Percentiles rank a stretch among this genome's conserved stretches.
Conservation (phyloP, 352 stramenopile genomes). For the Globisporangium acanthophoron region DNA sequence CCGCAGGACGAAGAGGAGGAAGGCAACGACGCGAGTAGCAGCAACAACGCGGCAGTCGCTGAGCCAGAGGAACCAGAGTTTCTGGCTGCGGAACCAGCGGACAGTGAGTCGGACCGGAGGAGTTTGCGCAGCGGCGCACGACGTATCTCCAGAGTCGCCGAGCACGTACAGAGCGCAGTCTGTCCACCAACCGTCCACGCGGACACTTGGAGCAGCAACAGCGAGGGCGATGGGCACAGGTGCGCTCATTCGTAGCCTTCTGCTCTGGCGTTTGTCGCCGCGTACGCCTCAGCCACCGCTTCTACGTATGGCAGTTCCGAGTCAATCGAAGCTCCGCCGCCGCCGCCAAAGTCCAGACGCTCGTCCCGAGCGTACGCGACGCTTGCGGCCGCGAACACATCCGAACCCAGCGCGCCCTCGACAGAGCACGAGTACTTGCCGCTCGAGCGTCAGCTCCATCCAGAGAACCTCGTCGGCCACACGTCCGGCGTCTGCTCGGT, state of each 20-base stretch:
- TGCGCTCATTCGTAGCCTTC: not conserved
- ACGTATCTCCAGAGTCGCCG: constrained; percentile 1
- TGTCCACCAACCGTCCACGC: not conserved
- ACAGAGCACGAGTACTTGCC: not conserved
- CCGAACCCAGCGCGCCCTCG: not conserved
- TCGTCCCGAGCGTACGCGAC: constrained; percentile 4
- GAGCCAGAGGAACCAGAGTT: not conserved
- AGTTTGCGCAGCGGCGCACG: not conserved
- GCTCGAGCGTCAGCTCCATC: constrained; percentile 12
- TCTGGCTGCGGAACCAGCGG: not conserved
- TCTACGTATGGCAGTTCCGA: not conserved
- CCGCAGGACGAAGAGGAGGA: not conserved
- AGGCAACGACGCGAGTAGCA: not conserved
- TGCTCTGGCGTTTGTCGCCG: not conserved
- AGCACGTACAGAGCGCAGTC: not conserved
- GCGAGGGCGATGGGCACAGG: not conserved
- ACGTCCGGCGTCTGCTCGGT: constrained; percentile 54
- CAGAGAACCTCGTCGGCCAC: constrained; percentile 53
- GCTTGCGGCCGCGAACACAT: not conserved
- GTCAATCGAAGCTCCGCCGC: not conserved
- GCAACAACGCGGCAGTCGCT: not conserved
- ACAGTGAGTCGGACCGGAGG: not conserved
- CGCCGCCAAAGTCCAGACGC: constrained; percentile 8
- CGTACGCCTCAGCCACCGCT: not conserved
- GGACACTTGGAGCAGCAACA: not conserved